Evolutionary conservation across 805 yeast genomes (phyloP), one percentile per base, ranked within the genome.

Genomic region (Allodekkera sacchari): DNA sequence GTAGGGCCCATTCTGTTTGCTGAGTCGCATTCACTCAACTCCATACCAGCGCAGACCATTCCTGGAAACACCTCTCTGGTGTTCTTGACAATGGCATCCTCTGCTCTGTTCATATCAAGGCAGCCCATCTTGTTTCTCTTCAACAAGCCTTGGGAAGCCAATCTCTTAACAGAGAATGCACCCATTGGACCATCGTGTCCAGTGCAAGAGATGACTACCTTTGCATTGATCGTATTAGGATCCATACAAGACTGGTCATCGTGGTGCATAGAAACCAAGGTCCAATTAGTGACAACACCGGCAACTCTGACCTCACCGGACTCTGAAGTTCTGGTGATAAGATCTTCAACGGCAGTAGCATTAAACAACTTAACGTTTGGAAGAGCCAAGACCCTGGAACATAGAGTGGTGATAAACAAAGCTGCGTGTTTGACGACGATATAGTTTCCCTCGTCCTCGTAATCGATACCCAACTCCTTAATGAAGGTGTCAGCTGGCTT

Each of bases 101-200:
- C 88, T 19, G 85, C 83, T 36, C 63, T 60, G 65, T 78, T 76
- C 87, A 80, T 80, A 55, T 80, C 87, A 20, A 80, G 64, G 45
- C 85, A 84, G 48, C 80, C 73, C 88, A 80, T 80, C 32, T 79
- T 83, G 44, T 77, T 61, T 49, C 65, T 59, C 43, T 64, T 55
- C 35, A 61, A 39, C 16, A 52, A 45, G 27, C 73, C 76, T 43
- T 71, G 61, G 33, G 66, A 59, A 16, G 67, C 74, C 30, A 73
- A 64, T 57, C 88, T 70, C 65, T 80, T 80, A 41, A 81, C 85
- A 39, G 75, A 69, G 61, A 77, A 78, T 6, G 88, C 87, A 37
- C 88, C 88, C 59, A 79, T 77, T 32, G 85, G 87, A 47, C 89
- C 88, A 52, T 80, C 89, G 50, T 80, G 88, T 37, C 88, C 89